Conservation (phyloP, 2,329 filamentous ascomycete genomes). For the Diaporthe helianthi region DNA sequence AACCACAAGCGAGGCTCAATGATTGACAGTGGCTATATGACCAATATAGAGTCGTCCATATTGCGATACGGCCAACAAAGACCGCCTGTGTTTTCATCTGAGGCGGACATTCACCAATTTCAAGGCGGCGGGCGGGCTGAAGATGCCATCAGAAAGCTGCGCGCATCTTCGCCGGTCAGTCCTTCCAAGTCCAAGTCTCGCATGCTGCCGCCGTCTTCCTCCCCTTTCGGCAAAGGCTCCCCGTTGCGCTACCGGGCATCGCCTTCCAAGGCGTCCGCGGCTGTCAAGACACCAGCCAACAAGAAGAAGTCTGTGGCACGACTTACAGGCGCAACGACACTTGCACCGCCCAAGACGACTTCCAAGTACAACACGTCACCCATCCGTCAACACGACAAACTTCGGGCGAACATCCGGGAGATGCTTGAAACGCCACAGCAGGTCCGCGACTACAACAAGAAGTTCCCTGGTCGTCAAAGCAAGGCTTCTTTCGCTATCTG, state of each 20-base stretch:
- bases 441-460: constrained; percentile 33
- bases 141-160: constrained; percentile 91
- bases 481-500: constrained; percentile 33
- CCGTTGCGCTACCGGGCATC: constrained; percentile 31
- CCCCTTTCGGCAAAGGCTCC: constrained; percentile 31
- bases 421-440: constrained; percentile 34
- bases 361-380: constrained; percentile 35
- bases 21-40: constrained; percentile 92
- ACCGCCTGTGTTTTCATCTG: constrained; percentile 55
- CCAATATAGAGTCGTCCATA: constrained; percentile 90
- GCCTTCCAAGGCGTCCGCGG: constrained; percentile 18
- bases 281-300: constrained; percentile 30
- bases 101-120: constrained; percentile 77
- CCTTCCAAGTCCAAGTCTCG: constrained; percentile 67
- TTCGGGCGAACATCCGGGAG: constrained; percentile 30
- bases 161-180: constrained; percentile 92
- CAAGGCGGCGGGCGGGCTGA: constrained; percentile 87
- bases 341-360: constrained; percentile 32
- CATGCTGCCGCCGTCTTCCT: constrained; percentile 34
- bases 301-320: constrained; percentile 22
- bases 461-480: constrained; percentile 28
- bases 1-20: constrained; percentile 81
- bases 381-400: constrained; percentile 34
- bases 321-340: constrained; percentile 26
- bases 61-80: constrained; percentile 64